phyloP scores from a whole-genome alignment of 495 filamentous ascomycete genomes.

The Lophiostoma macrostomum region DNA sequence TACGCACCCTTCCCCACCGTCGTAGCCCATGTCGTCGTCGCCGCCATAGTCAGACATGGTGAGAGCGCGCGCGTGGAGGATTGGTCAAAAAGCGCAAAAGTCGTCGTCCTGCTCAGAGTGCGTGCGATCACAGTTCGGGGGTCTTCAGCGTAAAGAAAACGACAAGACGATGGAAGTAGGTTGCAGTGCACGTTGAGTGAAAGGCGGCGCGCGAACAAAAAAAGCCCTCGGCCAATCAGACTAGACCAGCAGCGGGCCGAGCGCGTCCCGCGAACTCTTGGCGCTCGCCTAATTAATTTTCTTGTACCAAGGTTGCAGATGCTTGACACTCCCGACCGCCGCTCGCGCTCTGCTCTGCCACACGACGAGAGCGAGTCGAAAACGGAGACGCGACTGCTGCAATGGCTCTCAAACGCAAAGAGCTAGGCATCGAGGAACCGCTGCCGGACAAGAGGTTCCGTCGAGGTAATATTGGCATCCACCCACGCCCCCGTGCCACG shows the following conservation, averaged over 20 bases:
- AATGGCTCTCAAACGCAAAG: constrained; percentile 25
- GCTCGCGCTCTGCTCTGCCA: background rate
- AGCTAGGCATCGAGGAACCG: background rate
- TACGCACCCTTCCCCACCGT: constrained; percentile 31
- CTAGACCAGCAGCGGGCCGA: background rate
- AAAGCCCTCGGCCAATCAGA: background rate
- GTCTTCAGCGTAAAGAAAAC: background rate
- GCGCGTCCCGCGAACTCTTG: constrained; percentile 21
- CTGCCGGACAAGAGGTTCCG: constrained; percentile 4
- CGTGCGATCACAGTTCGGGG: background rate
- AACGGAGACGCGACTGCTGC: background rate
- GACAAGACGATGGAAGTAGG: constrained; percentile 4
- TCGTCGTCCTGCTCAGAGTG: background rate
- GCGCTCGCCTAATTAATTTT: constrained; percentile 9
- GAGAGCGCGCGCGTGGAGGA: no score
- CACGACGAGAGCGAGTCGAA: no score
- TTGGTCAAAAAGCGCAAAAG: background rate
- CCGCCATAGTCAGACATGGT: constrained; percentile 81
- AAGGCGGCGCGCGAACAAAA: no score
- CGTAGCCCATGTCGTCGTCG: constrained; percentile 48
- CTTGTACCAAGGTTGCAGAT: background rate
- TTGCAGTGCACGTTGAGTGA: no score
- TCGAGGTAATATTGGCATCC: constrained; percentile 3
- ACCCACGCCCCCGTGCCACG: background rate
- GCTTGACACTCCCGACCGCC: background rate